Conservation (phyloP, 495 filamentous ascomycete species). For the Podospora didyma region DNA sequence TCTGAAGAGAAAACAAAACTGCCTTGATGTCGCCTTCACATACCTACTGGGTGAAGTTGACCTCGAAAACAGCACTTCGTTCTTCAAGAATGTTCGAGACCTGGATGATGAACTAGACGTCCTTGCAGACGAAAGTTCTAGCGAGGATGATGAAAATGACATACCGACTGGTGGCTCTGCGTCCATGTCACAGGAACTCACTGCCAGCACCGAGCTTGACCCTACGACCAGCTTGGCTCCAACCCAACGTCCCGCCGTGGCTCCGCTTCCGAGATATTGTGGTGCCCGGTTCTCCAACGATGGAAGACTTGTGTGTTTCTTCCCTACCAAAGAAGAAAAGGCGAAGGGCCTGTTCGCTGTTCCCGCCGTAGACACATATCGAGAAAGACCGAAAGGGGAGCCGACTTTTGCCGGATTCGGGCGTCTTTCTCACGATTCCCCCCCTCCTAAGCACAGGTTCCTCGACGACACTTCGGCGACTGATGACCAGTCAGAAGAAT, state of each 20-base stretch:
- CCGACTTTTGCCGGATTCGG: constrained; percentile 86
- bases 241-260: constrained; percentile 67
- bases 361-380: constrained; percentile 56
- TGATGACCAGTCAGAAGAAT: constrained; percentile 42
- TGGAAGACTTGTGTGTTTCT: constrained; percentile 81
- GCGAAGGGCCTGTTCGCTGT: constrained; percentile 57
- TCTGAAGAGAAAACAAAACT: constrained; percentile 65
- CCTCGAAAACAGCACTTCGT: constrained; percentile 68
- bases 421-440: constrained; percentile 55
- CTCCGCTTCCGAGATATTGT: constrained; percentile 70
- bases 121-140: constrained; percentile 65
- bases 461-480: constrained; percentile 51
- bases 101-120: constrained; percentile 57
- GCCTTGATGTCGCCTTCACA: constrained; percentile 74
- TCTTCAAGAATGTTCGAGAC: constrained; percentile 61
- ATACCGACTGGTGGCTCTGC: constrained; percentile 50
- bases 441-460: constrained; percentile 43
- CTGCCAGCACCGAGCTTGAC: constrained; percentile 47
- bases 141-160: constrained; percentile 75
- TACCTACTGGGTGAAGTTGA: constrained; percentile 82
- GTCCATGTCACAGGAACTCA: constrained; percentile 54
- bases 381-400: constrained; percentile 58
- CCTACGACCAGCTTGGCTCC: constrained; percentile 43
- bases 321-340: constrained; percentile 75
- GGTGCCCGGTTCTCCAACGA: constrained; percentile 74